These are phyloP conservation scores for Populus alba DNA, from an alignment of 345 rosid species.

Conservation along the genomic window DNA sequence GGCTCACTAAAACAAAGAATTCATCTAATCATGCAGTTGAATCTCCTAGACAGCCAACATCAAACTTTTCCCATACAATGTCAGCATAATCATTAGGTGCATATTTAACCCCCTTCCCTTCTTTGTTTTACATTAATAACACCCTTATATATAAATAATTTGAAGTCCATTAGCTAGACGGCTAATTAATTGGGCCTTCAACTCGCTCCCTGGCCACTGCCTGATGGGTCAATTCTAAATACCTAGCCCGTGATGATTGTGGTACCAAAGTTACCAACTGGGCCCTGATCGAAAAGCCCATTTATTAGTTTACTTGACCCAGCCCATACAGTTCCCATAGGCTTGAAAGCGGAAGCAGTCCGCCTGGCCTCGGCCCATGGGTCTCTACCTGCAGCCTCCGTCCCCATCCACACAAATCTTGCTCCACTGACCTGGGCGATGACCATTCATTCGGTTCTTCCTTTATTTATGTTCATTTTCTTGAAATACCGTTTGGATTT, in stretches of 20 bases:
- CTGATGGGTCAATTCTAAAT: neutral
- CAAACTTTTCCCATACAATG: no score
- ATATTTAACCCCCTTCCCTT: no score
- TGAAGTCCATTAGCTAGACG: neutral
- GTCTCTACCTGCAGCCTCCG: neutral
- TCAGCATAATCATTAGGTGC: no score
- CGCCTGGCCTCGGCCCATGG: neutral
- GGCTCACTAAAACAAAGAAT: no score
- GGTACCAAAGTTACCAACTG: neutral
- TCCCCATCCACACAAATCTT: neutral
- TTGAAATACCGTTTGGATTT: neutral
- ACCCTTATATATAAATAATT: neutral
- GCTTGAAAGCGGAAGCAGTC: neutral
- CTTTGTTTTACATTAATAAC: neutral
- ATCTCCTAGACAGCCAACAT: no score
- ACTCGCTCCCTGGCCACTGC: neutral
- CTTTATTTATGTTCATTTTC: neutral
- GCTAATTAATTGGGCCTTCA: neutral
- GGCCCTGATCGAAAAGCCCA: neutral
- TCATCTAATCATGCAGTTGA: no score
- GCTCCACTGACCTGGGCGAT: neutral
- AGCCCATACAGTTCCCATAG: neutral
- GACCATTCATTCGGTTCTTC: neutral
- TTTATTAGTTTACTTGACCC: rapidly evolving
- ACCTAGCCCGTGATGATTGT: neutral